These are phyloP conservation scores for Phytophthora macrochlamydospora DNA, from an alignment of 352 stramenopile species.

Conservation along the genomic window DNA sequence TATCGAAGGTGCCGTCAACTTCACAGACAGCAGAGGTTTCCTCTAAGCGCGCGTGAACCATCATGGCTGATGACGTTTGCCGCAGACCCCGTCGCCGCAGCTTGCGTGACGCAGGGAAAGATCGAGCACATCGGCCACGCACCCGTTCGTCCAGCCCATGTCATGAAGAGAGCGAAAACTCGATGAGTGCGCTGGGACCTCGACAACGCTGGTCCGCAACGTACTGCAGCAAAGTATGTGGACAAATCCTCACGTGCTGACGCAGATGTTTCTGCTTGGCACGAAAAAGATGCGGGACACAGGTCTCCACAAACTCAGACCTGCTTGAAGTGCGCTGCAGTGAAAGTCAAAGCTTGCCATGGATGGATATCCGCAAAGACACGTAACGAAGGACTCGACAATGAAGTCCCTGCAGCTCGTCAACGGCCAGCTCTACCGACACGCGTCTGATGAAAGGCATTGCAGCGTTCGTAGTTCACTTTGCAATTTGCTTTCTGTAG, in stretches of 20 bases:
- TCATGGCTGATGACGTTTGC: too few relatives aligned
- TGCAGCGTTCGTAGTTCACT: constrained; percentile 4
- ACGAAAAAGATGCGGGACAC: constrained; percentile 22
- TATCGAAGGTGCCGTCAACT: too few relatives aligned
- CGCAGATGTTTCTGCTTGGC: constrained; percentile 15
- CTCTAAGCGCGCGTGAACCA: too few relatives aligned
- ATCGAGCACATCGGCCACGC: constrained; percentile 21
- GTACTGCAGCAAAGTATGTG: not conserved
- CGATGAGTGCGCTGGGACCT: constrained; percentile 18
- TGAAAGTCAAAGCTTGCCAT: not conserved
- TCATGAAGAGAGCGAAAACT: constrained; percentile 5
- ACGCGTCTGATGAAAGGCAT: not conserved
- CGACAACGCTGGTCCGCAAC: constrained; percentile 11
- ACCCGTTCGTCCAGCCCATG: constrained; percentile 23
- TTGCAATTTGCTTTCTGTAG: constrained; percentile 19
- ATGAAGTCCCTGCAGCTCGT: constrained; percentile 8
- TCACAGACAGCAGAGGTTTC: too few relatives aligned
- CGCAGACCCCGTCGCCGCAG: not conserved
- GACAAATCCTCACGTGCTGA: constrained; percentile 14
- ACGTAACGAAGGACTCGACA: constrained; percentile 4
- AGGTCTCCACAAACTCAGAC: constrained; percentile 11
- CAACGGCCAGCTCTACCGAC: not conserved
- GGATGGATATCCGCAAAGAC: constrained; percentile 19
- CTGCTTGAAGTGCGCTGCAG: constrained; percentile 11
- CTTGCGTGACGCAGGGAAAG: constrained; percentile 11